Evolutionary conservation across 192 early-diverging fungal species (phyloP).

Genomic region (Umbelopsis isabellina): DNA sequence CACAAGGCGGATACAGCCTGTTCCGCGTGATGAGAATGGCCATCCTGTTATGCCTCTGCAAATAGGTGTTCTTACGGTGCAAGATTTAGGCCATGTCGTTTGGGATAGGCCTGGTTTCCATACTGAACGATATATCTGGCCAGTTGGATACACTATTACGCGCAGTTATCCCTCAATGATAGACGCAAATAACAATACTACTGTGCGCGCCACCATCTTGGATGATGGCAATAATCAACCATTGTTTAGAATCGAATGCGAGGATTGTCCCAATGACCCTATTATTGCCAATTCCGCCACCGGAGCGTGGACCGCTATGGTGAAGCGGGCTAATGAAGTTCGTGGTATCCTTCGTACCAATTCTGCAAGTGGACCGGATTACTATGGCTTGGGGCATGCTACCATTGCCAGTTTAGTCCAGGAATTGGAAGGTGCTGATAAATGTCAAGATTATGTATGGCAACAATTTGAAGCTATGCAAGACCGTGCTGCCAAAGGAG

Average conservation of each 20-base stretch:
- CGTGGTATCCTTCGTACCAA: constrained; percentile 78
- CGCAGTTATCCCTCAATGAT: constrained; percentile 74
- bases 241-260: constrained; percentile 81
- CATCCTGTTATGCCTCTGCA: constrained; percentile 75
- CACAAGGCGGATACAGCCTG: constrained; percentile 41
- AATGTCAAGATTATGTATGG: constrained; percentile 74
- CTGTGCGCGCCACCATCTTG: constrained; percentile 65
- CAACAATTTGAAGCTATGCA: constrained; percentile 71
- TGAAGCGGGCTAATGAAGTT: constrained; percentile 79
- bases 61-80: constrained; percentile 78
- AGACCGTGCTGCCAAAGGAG: constrained; percentile 55
- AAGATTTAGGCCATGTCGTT: constrained; percentile 72
- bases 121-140: constrained; percentile 91
- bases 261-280: constrained; percentile 73
- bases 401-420: constrained; percentile 88
- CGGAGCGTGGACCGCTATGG: constrained; percentile 86
- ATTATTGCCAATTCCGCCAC: constrained; percentile 81
- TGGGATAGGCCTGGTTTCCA: constrained; percentile 80
- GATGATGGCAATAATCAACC: constrained; percentile 77
- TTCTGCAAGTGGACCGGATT: constrained; percentile 87
- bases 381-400: constrained; percentile 87
- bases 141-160: constrained; percentile 79
- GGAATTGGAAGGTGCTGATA: constrained; percentile 74
- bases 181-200: constrained; percentile 55
- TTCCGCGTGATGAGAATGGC: constrained; percentile 65